Evolutionary conservation across 768 basidiomycete species (phyloP).

Genomic region (Suillus weaverae): DNA sequence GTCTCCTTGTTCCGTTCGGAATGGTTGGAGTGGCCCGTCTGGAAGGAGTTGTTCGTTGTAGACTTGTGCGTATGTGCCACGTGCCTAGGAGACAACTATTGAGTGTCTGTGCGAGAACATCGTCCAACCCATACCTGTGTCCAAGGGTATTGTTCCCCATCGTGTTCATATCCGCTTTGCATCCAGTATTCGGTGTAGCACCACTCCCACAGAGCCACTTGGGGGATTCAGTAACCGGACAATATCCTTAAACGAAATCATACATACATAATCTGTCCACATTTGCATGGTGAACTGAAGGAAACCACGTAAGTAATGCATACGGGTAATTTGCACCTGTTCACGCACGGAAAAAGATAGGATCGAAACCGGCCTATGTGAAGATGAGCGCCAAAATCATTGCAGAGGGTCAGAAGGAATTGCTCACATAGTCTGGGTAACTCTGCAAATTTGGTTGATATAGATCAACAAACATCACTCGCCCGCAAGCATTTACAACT

Average conservation of each 20-base stretch:
- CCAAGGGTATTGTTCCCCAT: constrained; percentile 18
- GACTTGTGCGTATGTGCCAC: constrained; percentile 22
- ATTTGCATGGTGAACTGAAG: constrained; percentile 25
- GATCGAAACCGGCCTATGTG: constrained; percentile 24
- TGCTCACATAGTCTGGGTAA: constrained; percentile 25
- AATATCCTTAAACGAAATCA: too few species aligned
- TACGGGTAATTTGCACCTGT: not conserved
- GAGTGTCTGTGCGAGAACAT: not conserved
- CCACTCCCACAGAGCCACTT: constrained; percentile 33
- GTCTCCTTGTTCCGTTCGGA: constrained; percentile 22
- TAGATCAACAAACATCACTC: not conserved
- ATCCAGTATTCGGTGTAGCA: constrained; percentile 31
- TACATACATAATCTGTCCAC: constrained; percentile 25
- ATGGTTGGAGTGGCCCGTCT: constrained; percentile 24
- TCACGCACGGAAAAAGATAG: constrained; percentile 26
- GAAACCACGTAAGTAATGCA: not conserved
- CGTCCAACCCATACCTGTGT: constrained; percentile 20
- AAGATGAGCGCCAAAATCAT: not conserved
- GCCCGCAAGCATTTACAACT: constrained; percentile 1
- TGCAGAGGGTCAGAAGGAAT: not conserved
- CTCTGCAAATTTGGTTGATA: constrained; percentile 11
- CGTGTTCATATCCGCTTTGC: constrained; percentile 21
- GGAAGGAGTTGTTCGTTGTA: constrained; percentile 25
- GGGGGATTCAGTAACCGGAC: constrained; percentile 1
- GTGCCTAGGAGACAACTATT: constrained; percentile 9